These are phyloP conservation scores for Pochonia chlamydosporia DNA, from an alignment of 2,329 filamentous ascomycete genomes.

Conservation along the genomic window DNA sequence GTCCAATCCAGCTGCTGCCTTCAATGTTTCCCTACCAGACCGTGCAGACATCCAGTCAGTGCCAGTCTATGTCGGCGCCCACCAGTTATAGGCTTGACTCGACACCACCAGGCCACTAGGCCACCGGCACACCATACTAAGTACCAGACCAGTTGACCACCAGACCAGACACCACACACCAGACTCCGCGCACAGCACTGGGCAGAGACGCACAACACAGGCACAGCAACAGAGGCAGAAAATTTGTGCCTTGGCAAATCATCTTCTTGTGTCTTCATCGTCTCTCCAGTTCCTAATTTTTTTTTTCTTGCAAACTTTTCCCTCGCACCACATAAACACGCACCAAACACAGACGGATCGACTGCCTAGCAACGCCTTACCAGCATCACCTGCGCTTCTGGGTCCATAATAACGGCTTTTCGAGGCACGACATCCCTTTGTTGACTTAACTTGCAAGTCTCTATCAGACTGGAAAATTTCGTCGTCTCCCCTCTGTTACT, in stretches of 20 bases:
- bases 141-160: too few relatives aligned
- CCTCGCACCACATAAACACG: not conserved
- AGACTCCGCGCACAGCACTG: too few relatives aligned
- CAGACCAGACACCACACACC: too few relatives aligned
- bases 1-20: too few relatives aligned
- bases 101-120: too few relatives aligned
- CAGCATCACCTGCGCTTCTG: not conserved
- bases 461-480: not conserved
- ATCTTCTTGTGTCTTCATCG: too few relatives aligned
- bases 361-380: constrained; percentile 1
- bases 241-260: not conserved
- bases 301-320: not conserved
- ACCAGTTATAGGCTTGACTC: too few relatives aligned
- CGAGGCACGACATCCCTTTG: constrained; percentile 3
- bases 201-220: not conserved
- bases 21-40: too few relatives aligned
- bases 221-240: not conserved
- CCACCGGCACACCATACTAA: too few relatives aligned
- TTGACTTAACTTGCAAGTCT: constrained; percentile 2
- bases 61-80: too few relatives aligned
- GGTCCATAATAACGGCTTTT: constrained; percentile 3
- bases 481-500: not conserved
- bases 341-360: not conserved
- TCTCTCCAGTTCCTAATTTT: not conserved
- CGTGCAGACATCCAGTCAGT: too few relatives aligned